phyloP scores from a whole-genome alignment of 768 basidiomycete species.

The Exidia glandulosa region DNA sequence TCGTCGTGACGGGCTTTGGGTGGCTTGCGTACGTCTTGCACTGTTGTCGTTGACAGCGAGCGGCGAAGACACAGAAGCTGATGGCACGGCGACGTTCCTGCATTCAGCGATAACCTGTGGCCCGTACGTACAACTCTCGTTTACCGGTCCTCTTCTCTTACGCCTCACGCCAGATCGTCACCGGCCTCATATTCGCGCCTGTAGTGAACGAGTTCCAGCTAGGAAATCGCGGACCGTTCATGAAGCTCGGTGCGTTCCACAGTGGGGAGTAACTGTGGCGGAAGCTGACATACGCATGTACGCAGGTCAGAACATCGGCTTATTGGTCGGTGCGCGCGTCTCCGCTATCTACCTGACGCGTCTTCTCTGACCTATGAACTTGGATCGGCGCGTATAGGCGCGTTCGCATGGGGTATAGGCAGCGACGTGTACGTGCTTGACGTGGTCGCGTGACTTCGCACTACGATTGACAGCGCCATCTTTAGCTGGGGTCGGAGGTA shows the following conservation, averaged over 20 bases:
- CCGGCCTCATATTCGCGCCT: conserved; percentile 52
- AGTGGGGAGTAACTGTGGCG: too few relatives aligned
- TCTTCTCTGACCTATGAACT: conserved; percentile 34
- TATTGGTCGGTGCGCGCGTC: conserved; percentile 40
- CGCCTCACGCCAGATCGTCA: conserved; percentile 36
- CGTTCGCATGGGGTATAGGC: conserved; percentile 55
- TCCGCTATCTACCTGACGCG: background rate
- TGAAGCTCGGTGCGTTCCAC: conserved; percentile 35
- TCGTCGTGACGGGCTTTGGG: conserved; percentile 60
- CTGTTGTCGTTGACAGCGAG: background rate
- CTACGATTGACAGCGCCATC: background rate
- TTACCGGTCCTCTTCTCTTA: background rate
- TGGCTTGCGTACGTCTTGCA: conserved; percentile 52
- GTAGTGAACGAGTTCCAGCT: conserved; percentile 57
- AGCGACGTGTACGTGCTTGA: conserved; percentile 33
- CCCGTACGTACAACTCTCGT: conserved; percentile 34
- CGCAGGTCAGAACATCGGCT: conserved; percentile 49
- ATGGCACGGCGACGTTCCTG: background rate
- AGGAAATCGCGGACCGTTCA: conserved; percentile 47
- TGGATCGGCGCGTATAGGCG: conserved; percentile 61
- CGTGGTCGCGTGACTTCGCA: background rate
- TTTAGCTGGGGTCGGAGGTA: conserved; percentile 51
- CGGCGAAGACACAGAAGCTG: background rate
- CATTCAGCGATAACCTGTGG: conserved; percentile 56
- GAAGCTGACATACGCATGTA: too few relatives aligned